These are phyloP conservation scores for Cetraspora pellucida DNA, from an alignment of 192 early-diverging fungal species.

Conservation along the genomic window DNA sequence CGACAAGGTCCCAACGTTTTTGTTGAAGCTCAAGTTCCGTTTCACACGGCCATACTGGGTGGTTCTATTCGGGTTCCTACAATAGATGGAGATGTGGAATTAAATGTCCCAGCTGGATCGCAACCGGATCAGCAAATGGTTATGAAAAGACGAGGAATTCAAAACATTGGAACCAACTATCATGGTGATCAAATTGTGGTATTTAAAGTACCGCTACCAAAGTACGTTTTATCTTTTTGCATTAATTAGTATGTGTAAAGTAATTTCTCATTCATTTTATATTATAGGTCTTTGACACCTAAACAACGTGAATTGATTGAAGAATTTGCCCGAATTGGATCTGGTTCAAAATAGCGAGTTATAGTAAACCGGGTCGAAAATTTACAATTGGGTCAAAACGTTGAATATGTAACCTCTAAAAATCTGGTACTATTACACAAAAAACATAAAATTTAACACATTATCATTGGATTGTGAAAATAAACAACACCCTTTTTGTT, in stretches of 20 bases:
- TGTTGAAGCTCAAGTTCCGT: conserved; percentile 73
- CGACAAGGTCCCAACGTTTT: conserved; percentile 83
- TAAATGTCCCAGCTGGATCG: conserved; percentile 80
- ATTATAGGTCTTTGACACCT: conserved; percentile 39
- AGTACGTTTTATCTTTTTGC: conserved; percentile 37
- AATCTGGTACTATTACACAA: no score
- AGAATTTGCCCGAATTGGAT: conserved; percentile 47
- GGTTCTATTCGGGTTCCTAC: conserved; percentile 87
- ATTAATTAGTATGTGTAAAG: neutral
- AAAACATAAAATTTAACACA: no score
- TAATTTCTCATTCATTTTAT: neutral
- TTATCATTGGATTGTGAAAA: no score
- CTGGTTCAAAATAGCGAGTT: no score
- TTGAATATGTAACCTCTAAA: no score
- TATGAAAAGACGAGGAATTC: conserved; percentile 78
- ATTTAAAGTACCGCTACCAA: conserved; percentile 82
- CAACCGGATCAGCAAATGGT: conserved; percentile 88
- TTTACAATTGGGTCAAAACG: no score
- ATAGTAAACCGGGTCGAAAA: no score
- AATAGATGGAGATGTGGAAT: conserved; percentile 93
- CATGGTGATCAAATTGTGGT: conserved; percentile 92
- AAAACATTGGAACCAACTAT: conserved; percentile 53
- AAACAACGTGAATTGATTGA: conserved; percentile 63
- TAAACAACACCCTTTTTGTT: no score
- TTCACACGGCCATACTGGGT: conserved; percentile 86